phyloP scores from a whole-genome alignment of 1,139 yeast genomes.

The Hansenula lynferdii region DNA sequence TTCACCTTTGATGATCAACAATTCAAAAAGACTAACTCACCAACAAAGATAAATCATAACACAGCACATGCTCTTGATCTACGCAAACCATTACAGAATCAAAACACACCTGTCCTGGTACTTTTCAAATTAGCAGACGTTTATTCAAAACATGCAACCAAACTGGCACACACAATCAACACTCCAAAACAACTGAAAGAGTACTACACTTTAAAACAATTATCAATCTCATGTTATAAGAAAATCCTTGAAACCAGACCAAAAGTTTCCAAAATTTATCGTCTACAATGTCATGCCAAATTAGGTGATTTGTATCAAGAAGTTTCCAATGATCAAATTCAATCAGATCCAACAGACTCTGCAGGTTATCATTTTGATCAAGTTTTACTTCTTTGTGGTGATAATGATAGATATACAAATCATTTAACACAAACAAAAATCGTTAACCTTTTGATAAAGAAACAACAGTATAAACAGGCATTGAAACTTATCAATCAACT shows the following conservation, averaged over 20 bases:
- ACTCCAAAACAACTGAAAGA: constrained; percentile 11
- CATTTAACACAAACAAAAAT: constrained; percentile 6
- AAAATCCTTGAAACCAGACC: constrained; percentile 7
- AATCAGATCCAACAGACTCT: neutral
- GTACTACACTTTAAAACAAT: constrained; percentile 15
- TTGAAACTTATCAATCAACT: constrained; percentile 3
- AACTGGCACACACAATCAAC: neutral
- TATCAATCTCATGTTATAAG: constrained; percentile 10
- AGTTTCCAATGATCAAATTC: neutral
- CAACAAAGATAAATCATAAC: neutral
- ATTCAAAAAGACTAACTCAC: too few species aligned
- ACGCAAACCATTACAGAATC: neutral
- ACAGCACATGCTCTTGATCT: too few species aligned
- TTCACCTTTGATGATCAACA: neutral
- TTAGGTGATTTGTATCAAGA: constrained; percentile 12
- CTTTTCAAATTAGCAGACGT: neutral
- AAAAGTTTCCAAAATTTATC: constrained; percentile 7
- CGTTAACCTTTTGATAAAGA: constrained; percentile 3
- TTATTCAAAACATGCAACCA: constrained; percentile 1
- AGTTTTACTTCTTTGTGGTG: constrained; percentile 10
- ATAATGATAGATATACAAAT: neutral
- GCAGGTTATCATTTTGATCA: constrained; percentile 13
- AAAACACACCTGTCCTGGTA: neutral
- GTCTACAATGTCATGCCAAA: constrained; percentile 9
- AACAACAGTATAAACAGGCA: constrained; percentile 7